Evolutionary conservation across 2,329 filamentous ascomycete species (phyloP).

Genomic region (Orbilia brochopaga): DNA sequence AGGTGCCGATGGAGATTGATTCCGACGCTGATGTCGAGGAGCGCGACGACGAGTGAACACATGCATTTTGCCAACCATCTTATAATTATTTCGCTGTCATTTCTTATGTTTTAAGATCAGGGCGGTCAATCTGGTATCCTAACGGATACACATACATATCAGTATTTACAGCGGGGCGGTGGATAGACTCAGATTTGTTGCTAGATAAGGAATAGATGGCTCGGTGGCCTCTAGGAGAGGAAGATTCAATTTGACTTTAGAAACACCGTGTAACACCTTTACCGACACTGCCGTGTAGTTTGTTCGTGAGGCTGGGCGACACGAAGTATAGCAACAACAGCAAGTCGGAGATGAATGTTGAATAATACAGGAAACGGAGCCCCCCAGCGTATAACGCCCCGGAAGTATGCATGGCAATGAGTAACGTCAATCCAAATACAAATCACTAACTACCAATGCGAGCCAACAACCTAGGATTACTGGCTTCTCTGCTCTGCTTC

Average conservation of each 20-base stretch:
- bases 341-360: too few species aligned
- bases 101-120: not conserved
- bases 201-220: too few species aligned
- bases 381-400: too few species aligned
- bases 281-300: too few species aligned
- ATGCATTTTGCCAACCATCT: not conserved
- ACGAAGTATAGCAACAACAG: too few species aligned
- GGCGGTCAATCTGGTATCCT: constrained; percentile 5
- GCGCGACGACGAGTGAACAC: constrained; percentile 28
- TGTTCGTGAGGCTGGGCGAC: too few species aligned
- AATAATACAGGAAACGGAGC: too few species aligned
- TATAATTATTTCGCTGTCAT: not conserved
- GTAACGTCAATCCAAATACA: too few species aligned
- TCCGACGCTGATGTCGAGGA: constrained; percentile 19
- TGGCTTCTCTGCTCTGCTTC: constrained; percentile 13
- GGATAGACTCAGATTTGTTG: not conserved
- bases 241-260: too few species aligned
- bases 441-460: not conserved
- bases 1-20: constrained; percentile 68
- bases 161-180: not conserved
- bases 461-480: not conserved
- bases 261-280: too few species aligned
- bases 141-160: not conserved
- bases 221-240: too few species aligned
- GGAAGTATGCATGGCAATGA: too few species aligned